Evolutionary conservation across 345 rosid genomes (phyloP).

Genomic region (Bretschneidera sinensis): DNA sequence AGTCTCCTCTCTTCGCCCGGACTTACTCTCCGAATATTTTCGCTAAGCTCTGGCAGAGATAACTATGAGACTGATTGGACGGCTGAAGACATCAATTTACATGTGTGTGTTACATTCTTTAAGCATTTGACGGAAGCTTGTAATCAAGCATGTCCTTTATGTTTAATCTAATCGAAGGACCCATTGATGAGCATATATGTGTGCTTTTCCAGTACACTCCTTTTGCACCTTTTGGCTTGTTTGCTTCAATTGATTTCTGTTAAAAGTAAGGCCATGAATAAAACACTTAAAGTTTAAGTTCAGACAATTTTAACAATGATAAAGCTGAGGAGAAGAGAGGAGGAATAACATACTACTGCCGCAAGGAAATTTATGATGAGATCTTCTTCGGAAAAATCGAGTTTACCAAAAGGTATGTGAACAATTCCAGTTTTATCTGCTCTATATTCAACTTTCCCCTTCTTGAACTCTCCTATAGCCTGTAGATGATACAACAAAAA

Average conservation of each 20-base stretch:
- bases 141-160: slow-evolving; percentile 84
- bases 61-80: slow-evolving; percentile 7
- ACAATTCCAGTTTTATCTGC: slow-evolving; percentile 99
- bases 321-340: neutral
- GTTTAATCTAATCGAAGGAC: slow-evolving; percentile 85
- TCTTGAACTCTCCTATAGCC: slow-evolving; percentile 96
- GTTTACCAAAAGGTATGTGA: slow-evolving; percentile 89
- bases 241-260: slow-evolving; percentile 92
- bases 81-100: slow-evolving; percentile 30
- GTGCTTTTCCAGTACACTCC: slow-evolving; percentile 98
- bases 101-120: slow-evolving; percentile 16
- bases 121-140: slow-evolving; percentile 47
- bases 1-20: slow-evolving; percentile 9
- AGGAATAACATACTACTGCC: slow-evolving; percentile 50
- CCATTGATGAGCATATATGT: slow-evolving; percentile 91
- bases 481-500: slow-evolving; percentile 21
- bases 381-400: slow-evolving; percentile 70
- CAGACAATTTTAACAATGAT: neutral
- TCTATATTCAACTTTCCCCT: slow-evolving; percentile 89
- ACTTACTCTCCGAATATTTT: slow-evolving; percentile 5
- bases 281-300: neutral
- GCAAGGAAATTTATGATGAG: slow-evolving; percentile 76
- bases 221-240: slow-evolving; percentile 97
- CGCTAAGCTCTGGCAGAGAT: slow-evolving; percentile 6
- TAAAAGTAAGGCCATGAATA: slow-evolving; percentile 5